Evolutionary conservation across 208 protist genomes (phyloP).

Genomic region (Trypanosomatidae sp.): DNA sequence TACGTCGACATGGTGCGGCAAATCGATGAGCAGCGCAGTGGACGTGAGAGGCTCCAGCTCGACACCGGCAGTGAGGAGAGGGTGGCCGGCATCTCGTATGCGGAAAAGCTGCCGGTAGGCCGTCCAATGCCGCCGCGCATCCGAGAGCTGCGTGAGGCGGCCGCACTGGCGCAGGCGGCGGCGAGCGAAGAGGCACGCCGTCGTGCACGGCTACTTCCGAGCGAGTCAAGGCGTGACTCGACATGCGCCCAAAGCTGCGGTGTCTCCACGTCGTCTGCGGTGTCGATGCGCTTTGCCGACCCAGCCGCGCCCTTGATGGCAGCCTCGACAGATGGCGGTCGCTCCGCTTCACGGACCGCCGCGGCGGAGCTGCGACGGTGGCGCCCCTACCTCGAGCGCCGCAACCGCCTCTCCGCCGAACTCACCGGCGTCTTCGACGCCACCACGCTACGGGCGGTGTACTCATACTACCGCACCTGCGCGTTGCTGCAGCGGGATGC

Average conservation of each 20-base stretch:
- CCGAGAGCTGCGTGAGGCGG: constrained; percentile 20
- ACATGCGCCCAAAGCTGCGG: too few relatives aligned
- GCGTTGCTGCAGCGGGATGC: constrained; percentile 58
- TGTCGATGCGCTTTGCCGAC: constrained; percentile 4
- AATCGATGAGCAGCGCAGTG: constrained; percentile 8
- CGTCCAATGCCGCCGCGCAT: constrained; percentile 8
- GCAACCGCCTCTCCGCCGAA: constrained; percentile 27
- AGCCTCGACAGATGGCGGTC: neutral
- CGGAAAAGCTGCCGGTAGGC: neutral
- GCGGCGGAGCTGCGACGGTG: constrained; percentile 8
- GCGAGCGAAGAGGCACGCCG: constrained; percentile 2
- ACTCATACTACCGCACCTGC: constrained; percentile 65
- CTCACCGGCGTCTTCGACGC: constrained; percentile 33
- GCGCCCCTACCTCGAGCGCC: constrained; percentile 37
- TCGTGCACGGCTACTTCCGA: neutral
- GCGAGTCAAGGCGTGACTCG: neutral
- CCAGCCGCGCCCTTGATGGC: constrained; percentile 11
- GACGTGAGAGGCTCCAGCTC: constrained; percentile 1
- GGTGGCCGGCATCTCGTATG: neutral
- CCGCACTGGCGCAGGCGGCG: constrained; percentile 9
- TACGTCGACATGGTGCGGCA: constrained; percentile 25
- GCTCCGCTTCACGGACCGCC: neutral
- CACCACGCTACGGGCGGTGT: constrained; percentile 43
- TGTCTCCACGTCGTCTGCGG: neutral
- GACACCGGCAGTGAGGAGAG: neutral